Evolutionary conservation across 192 early-diverging fungal genomes (phyloP), one percentile per base, ranked within the genome.

Genomic region (Gonapodya sp.): DNA sequence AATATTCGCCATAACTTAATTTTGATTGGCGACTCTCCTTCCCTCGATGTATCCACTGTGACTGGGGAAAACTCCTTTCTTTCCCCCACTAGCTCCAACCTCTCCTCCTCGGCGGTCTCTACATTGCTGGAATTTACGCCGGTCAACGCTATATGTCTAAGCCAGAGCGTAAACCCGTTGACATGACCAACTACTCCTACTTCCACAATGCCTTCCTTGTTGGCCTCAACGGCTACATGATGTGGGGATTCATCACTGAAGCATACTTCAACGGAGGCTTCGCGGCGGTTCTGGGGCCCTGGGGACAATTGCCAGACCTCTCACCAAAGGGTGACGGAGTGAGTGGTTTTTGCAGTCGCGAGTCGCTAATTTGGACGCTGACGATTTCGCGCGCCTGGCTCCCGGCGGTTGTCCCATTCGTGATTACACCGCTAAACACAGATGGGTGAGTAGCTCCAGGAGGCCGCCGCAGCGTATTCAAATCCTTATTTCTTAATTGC

Each of bases 121-220:
- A 64, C 46, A 64, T 64, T 64, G 46, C 46, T 24, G 46, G 46
- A 64, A 64, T 64, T 24, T 64, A 64, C 46, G 24, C 24, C 24
- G 46, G 46, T 24, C 8, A 64, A 64, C 46, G 46, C 46, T 64
- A 64, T 24, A 64, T 64, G 46, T 8, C 8, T 24, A 64, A 64
- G 46, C 46, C 46, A 8, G 46, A 64, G 46, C 46, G 46, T 24
- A 64, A 64, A 24, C 46, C 46, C 46, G 46, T 64, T 64, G 46
- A 64, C 46, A 64, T 64, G 46, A 64, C 46, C 46, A 64, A 64
- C 46, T 64, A 64, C 46, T 64, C 46, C 46, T 64, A 64, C 46
- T 64, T 64, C 46, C 46, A 64, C 46, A 64, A 64, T 24, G 8
- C 46, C 8, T 64, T 64, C 46, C 46, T 64, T 24, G 46, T 64